Base-by-base conservation (phyloP, 345 rosid species). In the Rubroshorea leprosula region DNA sequence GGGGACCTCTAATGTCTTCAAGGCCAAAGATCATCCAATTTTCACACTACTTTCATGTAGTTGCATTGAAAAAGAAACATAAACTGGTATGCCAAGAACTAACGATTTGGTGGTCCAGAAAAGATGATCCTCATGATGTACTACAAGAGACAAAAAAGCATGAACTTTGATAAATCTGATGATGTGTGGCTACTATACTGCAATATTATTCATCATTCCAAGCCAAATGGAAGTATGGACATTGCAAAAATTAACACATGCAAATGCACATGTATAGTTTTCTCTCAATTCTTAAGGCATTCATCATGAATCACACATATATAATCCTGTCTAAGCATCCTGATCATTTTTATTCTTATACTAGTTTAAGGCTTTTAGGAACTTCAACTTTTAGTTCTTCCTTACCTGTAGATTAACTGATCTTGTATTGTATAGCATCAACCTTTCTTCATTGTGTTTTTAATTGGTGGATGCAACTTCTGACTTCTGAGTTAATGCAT, bases 1-100 rank as follows among this genome's bases (percentile, higher is more conserved):
- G 50, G 75, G 74, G 74, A 38, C 68, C 72, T 58, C 57, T n/a
- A n/a, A n/a, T n/a, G n/a, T n/a, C n/a, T n/a, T n/a, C 6, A 39
- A n/a, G 64, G 46, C 55, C 11, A 24, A 51, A 69, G 51, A 6
- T 44, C 63, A 64, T 67, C 58, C 45, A 53, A 55, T 67, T 70
- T 64, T 61, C 43, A 57, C 64, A 57, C 59, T 26, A 62, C 60
- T 60, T 61, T 45, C 18, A 64, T 61, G 62, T 56, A 21, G 29
- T 52, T 51, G 54, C 38, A 61, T 39, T 29, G 41, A 43, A 45
- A 23, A 22, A 49, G 21, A n/a, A n/a, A n/a, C n/a, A n/a, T n/a
- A 61, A 26, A 43, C 54, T 39, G 49, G 39, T 9, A 57, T 15
- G 27, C 49, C 17, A 22, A 2, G 38, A 61, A 15, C 54, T 55